Evolutionary conservation across 1,284 basidiomycete species (phyloP).

Genomic region (Waitea zeae): DNA sequence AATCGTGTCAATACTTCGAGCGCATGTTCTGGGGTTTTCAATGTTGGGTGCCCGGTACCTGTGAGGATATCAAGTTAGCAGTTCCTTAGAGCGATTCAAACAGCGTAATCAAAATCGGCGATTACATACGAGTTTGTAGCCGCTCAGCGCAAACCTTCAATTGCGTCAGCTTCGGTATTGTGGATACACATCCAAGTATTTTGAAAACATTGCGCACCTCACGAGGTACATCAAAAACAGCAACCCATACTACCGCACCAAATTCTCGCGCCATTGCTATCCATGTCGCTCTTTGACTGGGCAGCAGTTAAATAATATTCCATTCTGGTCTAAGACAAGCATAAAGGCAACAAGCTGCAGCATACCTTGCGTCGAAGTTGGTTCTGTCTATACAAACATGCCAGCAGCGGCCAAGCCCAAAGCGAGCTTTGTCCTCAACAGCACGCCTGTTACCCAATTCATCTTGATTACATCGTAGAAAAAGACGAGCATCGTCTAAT

Average conservation of each 20-base stretch:
- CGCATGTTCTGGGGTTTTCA: conserved; percentile 35
- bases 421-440: conserved; percentile 38
- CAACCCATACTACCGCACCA: conserved; percentile 36
- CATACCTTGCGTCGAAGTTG: conserved; percentile 49
- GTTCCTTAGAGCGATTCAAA: conserved; percentile 1
- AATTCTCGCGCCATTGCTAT: conserved; percentile 47
- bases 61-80: not conserved
- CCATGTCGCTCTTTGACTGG: conserved; percentile 57
- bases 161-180: not conserved
- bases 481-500: conserved; percentile 38
- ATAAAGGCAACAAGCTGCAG: conserved; percentile 5
- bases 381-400: conserved; percentile 63
- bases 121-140: conserved; percentile 26
- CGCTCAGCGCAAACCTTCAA: conserved; percentile 33
- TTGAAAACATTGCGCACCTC: too few species aligned
- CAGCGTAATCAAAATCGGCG: conserved; percentile 1
- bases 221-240: conserved; percentile 57
- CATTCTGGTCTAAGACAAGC: not conserved
- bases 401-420: conserved; percentile 28
- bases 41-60: conserved; percentile 58
- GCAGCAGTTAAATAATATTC: too few species aligned
- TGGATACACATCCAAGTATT: too few species aligned
- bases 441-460: conserved; percentile 33
- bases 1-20: conserved; percentile 40
- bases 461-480: conserved; percentile 56